A percentile compares a stretch with the other conserved stretches of the same genome.
Evolutionary conservation across 495 filamentous ascomycete genomes (phyloP).

Genomic region (Schizothecium vesticola): DNA sequence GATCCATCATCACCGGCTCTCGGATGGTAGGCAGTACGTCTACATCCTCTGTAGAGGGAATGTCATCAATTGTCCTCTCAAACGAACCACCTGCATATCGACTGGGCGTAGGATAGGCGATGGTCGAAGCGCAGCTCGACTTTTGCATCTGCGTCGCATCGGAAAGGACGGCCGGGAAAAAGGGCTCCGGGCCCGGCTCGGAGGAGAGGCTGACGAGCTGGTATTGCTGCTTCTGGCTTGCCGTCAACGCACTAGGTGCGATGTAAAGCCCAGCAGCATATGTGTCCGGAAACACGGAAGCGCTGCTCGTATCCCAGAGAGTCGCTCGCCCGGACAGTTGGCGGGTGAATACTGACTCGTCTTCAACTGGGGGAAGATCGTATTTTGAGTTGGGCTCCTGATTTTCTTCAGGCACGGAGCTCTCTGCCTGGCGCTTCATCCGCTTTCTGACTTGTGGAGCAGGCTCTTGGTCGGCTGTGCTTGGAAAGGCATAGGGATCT

Average conservation of each 20-base stretch:
- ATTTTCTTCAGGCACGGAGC: background rate
- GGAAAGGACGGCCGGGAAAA: background rate
- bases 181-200: slow-evolving; percentile 6
- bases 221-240: slow-evolving; percentile 28
- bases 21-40: background rate
- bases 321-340: background rate
- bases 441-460: slow-evolving; percentile 6
- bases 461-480: slow-evolving; percentile 10
- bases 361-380: slow-evolving; percentile 6
- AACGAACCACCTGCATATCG: slow-evolving; percentile 7
- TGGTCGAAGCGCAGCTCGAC: slow-evolving; percentile 24
- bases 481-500: slow-evolving; percentile 20
- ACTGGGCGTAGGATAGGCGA: slow-evolving; percentile 25
- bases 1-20: background rate
- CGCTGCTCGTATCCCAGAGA: background rate
- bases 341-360: background rate
- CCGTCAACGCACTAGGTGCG: slow-evolving; percentile 22
- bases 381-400: slow-evolving; percentile 9
- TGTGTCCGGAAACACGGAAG: slow-evolving; percentile 15
- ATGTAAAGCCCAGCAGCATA: slow-evolving; percentile 16
- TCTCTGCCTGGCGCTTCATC: background rate
- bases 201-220: slow-evolving; percentile 16
- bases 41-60: background rate
- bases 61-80: background rate
- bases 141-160: slow-evolving; percentile 10